Base-by-base conservation (phyloP, 352 stramenopile genomes). In the Phytophthora brassicae region DNA sequence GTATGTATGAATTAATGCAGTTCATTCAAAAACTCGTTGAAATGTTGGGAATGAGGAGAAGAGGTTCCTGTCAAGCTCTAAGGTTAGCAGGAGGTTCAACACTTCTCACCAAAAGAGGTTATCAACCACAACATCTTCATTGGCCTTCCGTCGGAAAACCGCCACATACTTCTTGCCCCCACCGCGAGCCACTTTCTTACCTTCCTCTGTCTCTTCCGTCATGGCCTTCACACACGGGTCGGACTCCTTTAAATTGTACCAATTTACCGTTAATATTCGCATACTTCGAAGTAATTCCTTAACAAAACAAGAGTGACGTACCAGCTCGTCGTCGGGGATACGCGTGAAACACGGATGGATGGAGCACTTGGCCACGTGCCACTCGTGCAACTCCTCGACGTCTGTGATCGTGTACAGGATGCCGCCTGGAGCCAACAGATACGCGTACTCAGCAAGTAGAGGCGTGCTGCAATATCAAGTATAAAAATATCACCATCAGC, bases 361-460 rank as follows among this genome's bases (percentile, higher is more conserved):
- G 31, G 91, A 79, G 67, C 92, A 96, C 57, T 99, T 98, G 29
- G 89, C 86, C 0, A 99, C 87, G 70, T 99, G 97, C 97, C 97
- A 99, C 53, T 97, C 76, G 70, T 99, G 93, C 49, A 99, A 83
- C 65, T 99, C 95, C 54, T 98, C 88, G 14, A 99, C 97, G 74
- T 99, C 97, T 22, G 97, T 99, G 72, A 99, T 99, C 47, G 90
- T 98, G 88, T 99, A 99, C 50, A 99, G 72, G 53, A 97, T 90
- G 23, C 92, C 96, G 23, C 81, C 86, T 13, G 90, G 86, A 54
- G 84, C 84, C 29, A 99, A 79, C 29, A 98, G 76, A 74, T 98
- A 99, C 23, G 95, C 95, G 77, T 99, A 99, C 82, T 99, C 97
- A 1, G 94, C 91, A 29, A 99, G 78, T 35, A 99, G 68, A 38